These are phyloP conservation scores for Puccinia novopanici DNA, from an alignment of 1,284 basidiomycete genomes.

Conservation along the genomic window DNA sequence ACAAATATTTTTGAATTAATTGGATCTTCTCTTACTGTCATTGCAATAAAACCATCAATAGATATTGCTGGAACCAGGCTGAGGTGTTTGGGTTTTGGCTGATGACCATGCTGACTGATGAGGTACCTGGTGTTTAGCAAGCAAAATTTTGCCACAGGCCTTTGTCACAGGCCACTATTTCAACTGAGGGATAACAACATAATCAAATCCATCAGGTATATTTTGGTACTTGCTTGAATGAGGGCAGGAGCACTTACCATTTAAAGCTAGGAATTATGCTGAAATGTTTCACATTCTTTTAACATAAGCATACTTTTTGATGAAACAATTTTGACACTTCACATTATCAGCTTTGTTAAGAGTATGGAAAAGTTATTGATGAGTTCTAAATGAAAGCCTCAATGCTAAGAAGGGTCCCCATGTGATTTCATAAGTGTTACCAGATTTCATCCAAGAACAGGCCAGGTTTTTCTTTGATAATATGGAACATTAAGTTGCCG, in stretches of 20 bases:
- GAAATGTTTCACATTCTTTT: not conserved
- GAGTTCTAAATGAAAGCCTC: not conserved
- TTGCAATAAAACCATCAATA: no score
- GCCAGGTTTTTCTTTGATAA: not conserved
- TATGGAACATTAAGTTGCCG: not conserved
- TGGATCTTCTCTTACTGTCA: no score
- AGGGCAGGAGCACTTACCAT: not conserved
- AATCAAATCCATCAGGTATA: not conserved
- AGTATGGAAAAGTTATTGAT: no score
- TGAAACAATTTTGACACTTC: not conserved
- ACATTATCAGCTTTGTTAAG: not conserved
- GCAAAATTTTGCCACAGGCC: not conserved
- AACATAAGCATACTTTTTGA: not conserved
- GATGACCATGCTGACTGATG: no score
- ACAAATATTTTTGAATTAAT: no score
- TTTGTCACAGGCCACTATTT: not conserved
- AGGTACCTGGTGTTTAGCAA: not conserved
- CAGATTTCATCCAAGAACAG: not conserved
- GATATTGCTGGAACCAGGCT: no score
- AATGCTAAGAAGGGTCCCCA: not conserved
- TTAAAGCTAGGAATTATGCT: constrained; percentile 4
- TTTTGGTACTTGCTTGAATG: no score
- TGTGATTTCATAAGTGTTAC: not conserved
- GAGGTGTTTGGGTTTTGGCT: no score
- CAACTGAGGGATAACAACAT: not conserved